Evolutionary conservation across 257 asterid genomes (phyloP), one percentile per base, ranked within the genome.

Genomic region (Capsicum rhomboideum): DNA sequence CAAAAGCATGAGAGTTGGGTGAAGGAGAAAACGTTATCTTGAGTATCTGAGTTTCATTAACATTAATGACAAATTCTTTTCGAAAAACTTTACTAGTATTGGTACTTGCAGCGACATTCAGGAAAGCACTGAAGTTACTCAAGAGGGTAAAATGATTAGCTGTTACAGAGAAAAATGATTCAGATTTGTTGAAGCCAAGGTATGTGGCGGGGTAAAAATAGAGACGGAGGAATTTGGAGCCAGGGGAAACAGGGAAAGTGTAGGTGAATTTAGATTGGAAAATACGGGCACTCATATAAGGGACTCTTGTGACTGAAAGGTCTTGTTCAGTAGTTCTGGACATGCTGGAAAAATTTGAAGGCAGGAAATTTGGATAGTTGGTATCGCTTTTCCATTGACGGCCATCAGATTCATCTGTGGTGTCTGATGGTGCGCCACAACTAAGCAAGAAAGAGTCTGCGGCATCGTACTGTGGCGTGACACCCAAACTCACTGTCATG

Each of bases 191-290:
- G 77, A 26, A 23, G 78, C 20, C 63, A 71, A 90, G n/a, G 91
- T 87, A 92, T 13, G 26, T 6, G 63, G 44, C 50, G 0, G 94
- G 84, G 84, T 87, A 86, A 86, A 92, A 91, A 80, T 93, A 90
- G 4, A 93, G 91, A 82, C 97, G 94, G 13, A 93, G 85, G 87
- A 91, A 87, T 66, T 89, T 91, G 0, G 83, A 85, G 79, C 97
- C 97, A 0, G 85, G 8, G 21, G 82, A 37, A 72, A 92, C 66
- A 0, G 89, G 93, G 59, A 93, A 89, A 21, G 75, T 58, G 85
- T 91, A 91, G 29, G 93, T 88, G 89, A 89, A 88, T 0, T 83
- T 42, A 52, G 90, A 90, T 12, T 3, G 82, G 66, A 89, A 84
- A 23, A 93, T 50, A 8, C 94, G 88, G 8, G 92, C 93, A 18